Evolutionary conservation across 176 grass and related monocot genomes (phyloP), one percentile per base, ranked within the genome.

Genomic region (Raddia guianensis): DNA sequence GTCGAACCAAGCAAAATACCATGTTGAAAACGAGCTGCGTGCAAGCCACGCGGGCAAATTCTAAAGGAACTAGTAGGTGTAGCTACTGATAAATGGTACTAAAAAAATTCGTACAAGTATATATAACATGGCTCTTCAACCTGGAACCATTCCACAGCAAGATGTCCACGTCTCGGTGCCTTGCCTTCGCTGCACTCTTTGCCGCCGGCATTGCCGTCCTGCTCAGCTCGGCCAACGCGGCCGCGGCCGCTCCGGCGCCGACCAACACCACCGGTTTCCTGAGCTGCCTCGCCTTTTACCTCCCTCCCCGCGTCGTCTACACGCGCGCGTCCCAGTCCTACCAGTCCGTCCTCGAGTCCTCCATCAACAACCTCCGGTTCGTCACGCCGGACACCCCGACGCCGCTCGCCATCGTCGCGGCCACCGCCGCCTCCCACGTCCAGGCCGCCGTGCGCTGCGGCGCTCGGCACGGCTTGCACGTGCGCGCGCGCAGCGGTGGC

Each of bases 281-380:
- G 7, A 57, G 15, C 37, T 96, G 93, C 71, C 87, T 96, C 66
- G 78, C 79, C 35, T 18, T 1, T 45, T 13, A 69, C 49, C 53
- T 79, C 2, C 79, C 84, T 50, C 62, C 82, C 1, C 63, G 67
- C 0, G 21, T 88, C 43, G 42, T 92, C 11, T 86, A 82, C 71
- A 74, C 68, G 32, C 68, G 61, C 51, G 60, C 9, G 40, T 80
- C 66, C 5, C 14, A 9, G 1, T 85, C 80, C 16, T 96, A 96
- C 82, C 6, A n/a, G 8, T 52, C 34, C 73, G 42, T 86, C 55
- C 79, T 96, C 47, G 32, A 86, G 49, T 90, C 72, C 82, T 88
- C 87, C 72, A 86, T 96, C 75, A 80, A 46, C 69, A 96, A 92
- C 75, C 87, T 88, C 16, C 71, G 77, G 32, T 96, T 92, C 75